These are phyloP conservation scores for Aurantiochytrium sp. DNA, from an alignment of 108 stramenopile genomes.

Conservation along the genomic window DNA sequence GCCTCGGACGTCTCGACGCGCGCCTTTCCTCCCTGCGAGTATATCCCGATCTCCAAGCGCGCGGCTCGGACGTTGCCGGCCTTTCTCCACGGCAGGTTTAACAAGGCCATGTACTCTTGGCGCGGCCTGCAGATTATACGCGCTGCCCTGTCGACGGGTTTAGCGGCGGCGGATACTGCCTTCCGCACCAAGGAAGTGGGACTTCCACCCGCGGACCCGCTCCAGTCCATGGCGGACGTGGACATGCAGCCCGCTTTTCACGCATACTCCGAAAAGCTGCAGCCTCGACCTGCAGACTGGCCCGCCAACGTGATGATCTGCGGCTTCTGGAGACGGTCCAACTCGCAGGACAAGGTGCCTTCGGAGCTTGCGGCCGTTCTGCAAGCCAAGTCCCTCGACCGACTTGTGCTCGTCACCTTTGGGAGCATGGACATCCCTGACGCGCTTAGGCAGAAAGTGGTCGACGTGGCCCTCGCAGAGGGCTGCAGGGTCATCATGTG, in stretches of 20 bases:
- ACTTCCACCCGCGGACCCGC: neutral
- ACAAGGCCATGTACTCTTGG: neutral
- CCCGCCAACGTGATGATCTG: neutral
- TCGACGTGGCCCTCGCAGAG: neutral
- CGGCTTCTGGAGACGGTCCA: neutral
- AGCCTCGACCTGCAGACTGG: neutral
- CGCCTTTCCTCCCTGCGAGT: constrained; percentile 9
- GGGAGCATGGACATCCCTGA: neutral
- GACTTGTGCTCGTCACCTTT: neutral
- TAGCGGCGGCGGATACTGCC: neutral
- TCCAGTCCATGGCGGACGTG: neutral
- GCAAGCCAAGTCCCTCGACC: neutral
- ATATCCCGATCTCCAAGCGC: neutral
- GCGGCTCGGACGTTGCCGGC: neutral
- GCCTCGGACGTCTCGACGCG: neutral
- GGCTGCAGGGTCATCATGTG: neutral
- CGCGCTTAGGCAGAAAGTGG: no score
- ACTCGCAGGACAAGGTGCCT: neutral
- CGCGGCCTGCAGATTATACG: neutral
- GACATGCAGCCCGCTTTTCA: neutral
- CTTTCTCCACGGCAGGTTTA: neutral
- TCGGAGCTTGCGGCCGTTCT: neutral
- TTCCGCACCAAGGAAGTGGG: neutral
- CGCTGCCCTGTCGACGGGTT: neutral
- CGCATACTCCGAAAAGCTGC: neutral